Base-by-base conservation (phyloP, 2,329 filamentous ascomycete species). In the Endoconidiophora laricicola region DNA sequence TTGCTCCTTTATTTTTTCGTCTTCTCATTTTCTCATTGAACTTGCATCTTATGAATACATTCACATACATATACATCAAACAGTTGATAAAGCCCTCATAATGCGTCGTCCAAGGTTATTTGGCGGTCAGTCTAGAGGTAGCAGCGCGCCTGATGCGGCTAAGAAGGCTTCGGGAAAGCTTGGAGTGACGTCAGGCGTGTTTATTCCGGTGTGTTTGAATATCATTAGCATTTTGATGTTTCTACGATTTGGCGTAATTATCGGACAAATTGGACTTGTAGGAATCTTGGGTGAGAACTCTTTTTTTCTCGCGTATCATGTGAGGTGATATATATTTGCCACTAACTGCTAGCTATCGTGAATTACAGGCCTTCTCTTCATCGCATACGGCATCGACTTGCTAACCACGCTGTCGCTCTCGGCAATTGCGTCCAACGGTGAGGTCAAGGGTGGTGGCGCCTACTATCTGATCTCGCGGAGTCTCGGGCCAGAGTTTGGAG, bases 181-280 rank as follows among this genome's bases (percentile, higher is more conserved):
- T 52, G 83, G 83, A 37, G 80, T 78, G 6, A 78, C 86, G 56
- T 84, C 79, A 3, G 83, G 83, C 6, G 83, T 93, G 44, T 94
- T 87, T 62, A 83, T 94, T 14, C 86, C 86, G 1, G 86, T 86
- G n/a, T 88, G 81, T 54, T 69, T 93, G 56, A 94, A 91, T 63
- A 86, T 94, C 40, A 67, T 93, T 56, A 90, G 84, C 58, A 93
- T 94, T 63, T 73, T 94, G 54, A 93, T 94, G 85, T 94, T 94
- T 65, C 70, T 94, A 58, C 78, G 86, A 20, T 94, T 94, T 62
- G 86, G 86, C 20, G 79, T 86, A 58, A 84, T 94, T 52, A 69
- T 93, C 20, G 86, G 86, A 6, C 82, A 90, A 60, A 74, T 82
- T 55, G 86, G 86, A 20, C 69, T 93, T 42, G 56, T 90, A 41